A percentile compares a stretch with the other conserved stretches of the same genome.
phyloP scores from a whole-genome alignment of 1,284 basidiomycete species.

The Sporisorium sorghi region DNA sequence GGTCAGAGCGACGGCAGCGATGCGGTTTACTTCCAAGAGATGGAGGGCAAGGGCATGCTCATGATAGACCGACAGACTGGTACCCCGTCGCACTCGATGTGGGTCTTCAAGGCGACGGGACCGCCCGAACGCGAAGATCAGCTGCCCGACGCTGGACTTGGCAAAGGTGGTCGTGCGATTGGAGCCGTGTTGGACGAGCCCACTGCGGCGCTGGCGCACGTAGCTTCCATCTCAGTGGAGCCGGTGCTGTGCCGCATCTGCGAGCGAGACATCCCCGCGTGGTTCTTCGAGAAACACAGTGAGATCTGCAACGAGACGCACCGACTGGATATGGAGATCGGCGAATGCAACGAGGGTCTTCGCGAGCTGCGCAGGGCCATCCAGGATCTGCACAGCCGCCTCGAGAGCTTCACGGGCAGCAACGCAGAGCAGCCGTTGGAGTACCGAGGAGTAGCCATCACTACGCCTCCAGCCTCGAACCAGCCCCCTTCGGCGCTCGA shows the following conservation, averaged over 20 bases:
- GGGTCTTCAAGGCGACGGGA: conserved; percentile 89
- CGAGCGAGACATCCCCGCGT: conserved; percentile 93
- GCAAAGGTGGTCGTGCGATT: conserved; percentile 36
- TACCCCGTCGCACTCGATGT: conserved; percentile 95
- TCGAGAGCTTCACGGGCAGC: conserved; percentile 47
- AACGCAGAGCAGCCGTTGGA: conserved; percentile 72
- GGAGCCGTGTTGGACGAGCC: conserved; percentile 42
- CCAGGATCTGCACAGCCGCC: conserved; percentile 47
- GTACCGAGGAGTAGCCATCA: conserved; percentile 83
- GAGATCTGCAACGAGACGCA: conserved; percentile 98
- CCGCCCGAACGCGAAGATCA: conserved; percentile 60
- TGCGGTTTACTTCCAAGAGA: conserved; percentile 79
- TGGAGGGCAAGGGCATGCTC: conserved; percentile 99
- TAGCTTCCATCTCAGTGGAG: conserved; percentile 72
- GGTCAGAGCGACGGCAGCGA: conserved; percentile 66
- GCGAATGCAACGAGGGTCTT: conserved; percentile 91
- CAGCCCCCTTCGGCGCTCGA: conserved; percentile 69
- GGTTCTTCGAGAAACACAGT: conserved; percentile 99
- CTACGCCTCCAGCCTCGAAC: conserved; percentile 57
- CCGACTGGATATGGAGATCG: conserved; percentile 92
- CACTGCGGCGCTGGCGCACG: conserved; percentile 43
- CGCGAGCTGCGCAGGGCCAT: conserved; percentile 83
- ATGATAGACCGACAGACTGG: conserved; percentile 91
- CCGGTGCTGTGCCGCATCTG: conserved; percentile 98
- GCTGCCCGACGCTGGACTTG: conserved; percentile 38